Percentiles rank a stretch among this genome's conserved stretches.
Evolutionary conservation across 495 filamentous ascomycete species (phyloP).

Genomic region (Hyaloscypha finlandica): DNA sequence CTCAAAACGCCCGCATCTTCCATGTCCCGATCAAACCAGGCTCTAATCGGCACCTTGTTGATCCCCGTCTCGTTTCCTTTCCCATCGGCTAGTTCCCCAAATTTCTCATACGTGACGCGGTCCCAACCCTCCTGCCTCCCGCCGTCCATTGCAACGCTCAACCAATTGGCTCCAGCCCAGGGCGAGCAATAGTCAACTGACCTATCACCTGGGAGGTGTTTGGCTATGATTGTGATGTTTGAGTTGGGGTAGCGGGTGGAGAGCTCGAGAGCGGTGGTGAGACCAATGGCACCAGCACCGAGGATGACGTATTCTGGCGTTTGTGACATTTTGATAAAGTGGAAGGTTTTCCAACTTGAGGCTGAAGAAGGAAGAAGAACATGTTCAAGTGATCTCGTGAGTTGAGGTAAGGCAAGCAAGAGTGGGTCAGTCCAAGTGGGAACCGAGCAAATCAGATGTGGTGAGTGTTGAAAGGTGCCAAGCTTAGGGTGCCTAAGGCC

Average conservation of each 20-base stretch:
- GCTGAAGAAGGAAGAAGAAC: too few species aligned
- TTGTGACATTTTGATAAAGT: background rate
- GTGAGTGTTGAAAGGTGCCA: too few species aligned
- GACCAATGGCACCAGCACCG: slow-evolving; percentile 36
- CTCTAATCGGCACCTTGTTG: slow-evolving; percentile 19
- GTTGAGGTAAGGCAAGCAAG: too few species aligned
- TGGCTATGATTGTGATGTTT: slow-evolving; percentile 33
- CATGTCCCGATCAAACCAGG: slow-evolving; percentile 32
- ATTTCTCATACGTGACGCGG: slow-evolving; percentile 38
- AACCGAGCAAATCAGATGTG: too few species aligned
- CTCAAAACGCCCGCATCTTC: slow-evolving; percentile 34
- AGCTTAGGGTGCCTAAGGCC: too few species aligned
- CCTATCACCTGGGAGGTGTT: slow-evolving; percentile 37
- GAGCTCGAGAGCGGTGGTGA: slow-evolving; percentile 35
- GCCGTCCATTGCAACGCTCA: slow-evolving; percentile 33
- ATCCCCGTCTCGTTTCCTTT: background rate
- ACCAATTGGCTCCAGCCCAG: slow-evolving; percentile 38
- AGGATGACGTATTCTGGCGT: slow-evolving; percentile 15
- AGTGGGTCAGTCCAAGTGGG: too few species aligned
- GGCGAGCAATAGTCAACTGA: slow-evolving; percentile 34
- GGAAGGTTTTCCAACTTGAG: too few species aligned
- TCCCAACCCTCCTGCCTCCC: slow-evolving; percentile 40
- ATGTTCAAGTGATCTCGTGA: too few species aligned
- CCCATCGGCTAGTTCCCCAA: slow-evolving; percentile 44
- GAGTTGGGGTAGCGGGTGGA: slow-evolving; percentile 21